Base-by-base conservation (phyloP, 2,329 filamentous ascomycete genomes). In the Calonectria pseudoreteaudii region DNA sequence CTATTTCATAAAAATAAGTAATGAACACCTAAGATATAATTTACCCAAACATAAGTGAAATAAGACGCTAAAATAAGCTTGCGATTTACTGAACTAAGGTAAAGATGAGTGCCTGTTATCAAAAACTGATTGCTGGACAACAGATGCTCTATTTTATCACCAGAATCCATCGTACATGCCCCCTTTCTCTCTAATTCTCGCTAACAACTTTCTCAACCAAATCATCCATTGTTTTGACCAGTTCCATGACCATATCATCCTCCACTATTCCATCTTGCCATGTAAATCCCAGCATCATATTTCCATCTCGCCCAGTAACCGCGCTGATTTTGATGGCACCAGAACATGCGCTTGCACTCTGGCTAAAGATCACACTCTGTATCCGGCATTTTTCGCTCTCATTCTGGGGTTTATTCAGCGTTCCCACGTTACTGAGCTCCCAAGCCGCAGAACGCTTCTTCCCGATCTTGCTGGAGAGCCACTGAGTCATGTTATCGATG, bases 301-400 rank as follows among this genome's bases (percentile, higher is more conserved):
- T 49, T 3, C 41, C 34, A 31, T 72, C 64, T 44, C 64, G 47
- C 41, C 70, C 70, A 2, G 64, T 67, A 4, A 26, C 65, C 18
- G 20, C 41, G 8, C 70, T 72, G 13, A 72, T 62, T 34, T 72
- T 72, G 10, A 68, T 56, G 2, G 65, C 70, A 2, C 70, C 70
- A 16, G 70, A 72, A 31, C 64, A 72, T 23, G 70, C 70, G 18
- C 64, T 72, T 20, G 65, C 64, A 13, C 70, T 72, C 31, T 72
- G 65, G n/a, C 70, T 68, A 36, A 68, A 72, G 1, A 72, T 23
- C 6, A 62, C 10, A 7, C 44, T 34, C 13, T 53, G 28, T 11
- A 68, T 72, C 16, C 31, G 41, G 23, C 70, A 68, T 4, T 1
- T 38, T 2, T 44, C 53, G 5, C 10, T 1, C 4, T 16, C 23